phyloP scores from a whole-genome alignment of 129 eudicot species.

The Lactuca sativa region DNA sequence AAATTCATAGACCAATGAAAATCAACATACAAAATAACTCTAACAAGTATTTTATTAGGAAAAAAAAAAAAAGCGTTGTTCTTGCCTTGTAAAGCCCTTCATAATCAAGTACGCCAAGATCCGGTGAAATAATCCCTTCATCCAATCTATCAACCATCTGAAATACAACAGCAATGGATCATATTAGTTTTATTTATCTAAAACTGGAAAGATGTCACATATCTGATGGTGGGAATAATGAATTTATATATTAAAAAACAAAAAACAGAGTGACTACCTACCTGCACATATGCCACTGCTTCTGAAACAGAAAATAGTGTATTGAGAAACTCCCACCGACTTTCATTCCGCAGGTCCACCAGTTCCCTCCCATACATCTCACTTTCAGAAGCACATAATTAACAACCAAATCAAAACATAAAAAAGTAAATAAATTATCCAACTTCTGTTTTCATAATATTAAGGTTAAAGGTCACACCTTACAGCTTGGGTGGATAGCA shows the following conservation, averaged over 20 bases:
- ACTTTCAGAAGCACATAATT: constrained; percentile 63
- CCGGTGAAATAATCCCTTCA: constrained; percentile 72
- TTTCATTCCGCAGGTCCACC: constrained; percentile 88
- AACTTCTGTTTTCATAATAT: constrained; percentile 9
- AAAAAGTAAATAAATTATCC: constrained; percentile 19
- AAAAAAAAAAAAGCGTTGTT: neutral
- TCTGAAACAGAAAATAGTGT: constrained; percentile 92
- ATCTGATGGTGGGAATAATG: neutral
- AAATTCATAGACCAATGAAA: neutral
- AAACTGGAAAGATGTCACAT: constrained; percentile 7
- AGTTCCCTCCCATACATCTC: constrained; percentile 98
- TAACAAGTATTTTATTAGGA: neutral
- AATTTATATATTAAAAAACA: constrained; percentile 4
- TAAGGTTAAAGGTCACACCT: constrained; percentile 42
- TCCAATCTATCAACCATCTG: constrained; percentile 98
- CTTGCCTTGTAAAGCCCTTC: constrained; percentile 96
- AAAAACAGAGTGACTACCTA: constrained; percentile 27
- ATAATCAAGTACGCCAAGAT: constrained; percentile 87
- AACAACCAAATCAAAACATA: constrained; percentile 1
- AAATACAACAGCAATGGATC: constrained; percentile 21
- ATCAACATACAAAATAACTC: constrained; percentile 4
- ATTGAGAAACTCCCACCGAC: constrained; percentile 96
- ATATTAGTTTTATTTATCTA: constrained; percentile 1
- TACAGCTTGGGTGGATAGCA: constrained; percentile 85
- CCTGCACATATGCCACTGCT: constrained; percentile 99